phyloP scores from a whole-genome alignment of 176 grass and related monocot genomes.

The Microstegium vimineum region DNA sequence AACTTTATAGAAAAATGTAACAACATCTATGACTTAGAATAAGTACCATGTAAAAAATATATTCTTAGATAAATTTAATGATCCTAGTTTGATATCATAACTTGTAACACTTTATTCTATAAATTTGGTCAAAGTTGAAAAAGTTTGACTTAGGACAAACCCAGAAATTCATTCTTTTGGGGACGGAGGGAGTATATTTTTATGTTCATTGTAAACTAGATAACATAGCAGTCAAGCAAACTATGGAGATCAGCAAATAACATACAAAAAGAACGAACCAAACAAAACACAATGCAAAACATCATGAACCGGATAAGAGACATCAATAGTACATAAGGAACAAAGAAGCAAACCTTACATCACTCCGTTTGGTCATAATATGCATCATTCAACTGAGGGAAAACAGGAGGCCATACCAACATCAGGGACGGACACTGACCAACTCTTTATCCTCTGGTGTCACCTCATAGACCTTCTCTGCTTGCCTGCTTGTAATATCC shows the following conservation, averaged over 20 bases:
- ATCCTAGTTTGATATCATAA: too few species aligned
- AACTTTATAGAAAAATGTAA: too few species aligned
- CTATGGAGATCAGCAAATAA: neutral
- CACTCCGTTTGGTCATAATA: neutral
- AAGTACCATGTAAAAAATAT: too few species aligned
- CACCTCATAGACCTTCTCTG: conserved; percentile 11
- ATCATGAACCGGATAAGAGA: neutral
- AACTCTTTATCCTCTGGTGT: conserved; percentile 5
- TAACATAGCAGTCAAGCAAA: neutral
- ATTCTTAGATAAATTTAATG: too few species aligned
- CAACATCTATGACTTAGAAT: too few species aligned
- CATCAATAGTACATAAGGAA: neutral
- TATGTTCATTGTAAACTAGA: neutral
- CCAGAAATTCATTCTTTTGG: too few species aligned
- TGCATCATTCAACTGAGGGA: neutral
- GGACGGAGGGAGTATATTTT: too few species aligned
- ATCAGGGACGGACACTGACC: neutral
- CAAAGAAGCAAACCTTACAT: neutral
- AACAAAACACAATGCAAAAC: neutral
- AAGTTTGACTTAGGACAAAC: too few species aligned
- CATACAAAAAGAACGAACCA: neutral
- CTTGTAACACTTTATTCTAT: too few species aligned
- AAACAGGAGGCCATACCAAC: conserved; percentile 16
- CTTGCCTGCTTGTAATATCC: neutral
- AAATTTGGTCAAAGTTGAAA: too few species aligned